Percentiles rank a stretch among this genome's conserved stretches.
phyloP scores from a whole-genome alignment of 257 asterid genomes.

The Solanum megistacrolobum region DNA sequence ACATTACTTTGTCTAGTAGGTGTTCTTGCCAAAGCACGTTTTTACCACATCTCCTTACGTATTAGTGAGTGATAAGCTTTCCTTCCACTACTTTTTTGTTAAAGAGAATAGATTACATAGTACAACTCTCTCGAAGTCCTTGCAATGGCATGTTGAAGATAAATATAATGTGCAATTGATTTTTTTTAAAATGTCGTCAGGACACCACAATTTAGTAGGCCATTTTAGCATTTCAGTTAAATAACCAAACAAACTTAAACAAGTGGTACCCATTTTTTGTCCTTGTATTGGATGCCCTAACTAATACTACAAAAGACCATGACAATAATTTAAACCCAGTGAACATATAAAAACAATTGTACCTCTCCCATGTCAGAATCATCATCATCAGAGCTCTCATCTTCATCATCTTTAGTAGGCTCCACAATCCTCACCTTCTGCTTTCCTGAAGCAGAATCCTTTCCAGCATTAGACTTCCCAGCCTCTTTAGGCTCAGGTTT shows the following conservation, averaged over 20 bases:
- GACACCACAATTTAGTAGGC: background rate
- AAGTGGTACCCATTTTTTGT: background rate
- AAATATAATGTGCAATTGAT: background rate
- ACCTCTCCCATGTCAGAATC: background rate
- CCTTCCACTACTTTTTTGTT: background rate
- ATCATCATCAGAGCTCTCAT: conserved; percentile 1
- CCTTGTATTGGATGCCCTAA: background rate
- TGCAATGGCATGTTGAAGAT: background rate
- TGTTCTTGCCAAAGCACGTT: background rate
- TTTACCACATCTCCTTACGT: background rate
- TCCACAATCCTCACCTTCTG: conserved; percentile 6
- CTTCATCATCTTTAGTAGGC: conserved; percentile 3
- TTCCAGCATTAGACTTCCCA: background rate
- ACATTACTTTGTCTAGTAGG: background rate
- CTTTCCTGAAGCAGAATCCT: background rate
- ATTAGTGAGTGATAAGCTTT: background rate
- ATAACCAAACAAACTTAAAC: background rate
- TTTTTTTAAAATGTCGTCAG: background rate
- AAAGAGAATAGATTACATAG: background rate
- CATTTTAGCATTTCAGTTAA: background rate
- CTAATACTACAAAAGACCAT: background rate
- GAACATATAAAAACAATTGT: background rate
- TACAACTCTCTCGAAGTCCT: background rate
- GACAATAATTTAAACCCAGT: background rate
- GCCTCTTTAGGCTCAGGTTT: conserved; percentile 11